A percentile compares a stretch with the other conserved stretches of the same genome.
phyloP scores from a whole-genome alignment of 257 asterid genomes.

The Solanum stenotomum region DNA sequence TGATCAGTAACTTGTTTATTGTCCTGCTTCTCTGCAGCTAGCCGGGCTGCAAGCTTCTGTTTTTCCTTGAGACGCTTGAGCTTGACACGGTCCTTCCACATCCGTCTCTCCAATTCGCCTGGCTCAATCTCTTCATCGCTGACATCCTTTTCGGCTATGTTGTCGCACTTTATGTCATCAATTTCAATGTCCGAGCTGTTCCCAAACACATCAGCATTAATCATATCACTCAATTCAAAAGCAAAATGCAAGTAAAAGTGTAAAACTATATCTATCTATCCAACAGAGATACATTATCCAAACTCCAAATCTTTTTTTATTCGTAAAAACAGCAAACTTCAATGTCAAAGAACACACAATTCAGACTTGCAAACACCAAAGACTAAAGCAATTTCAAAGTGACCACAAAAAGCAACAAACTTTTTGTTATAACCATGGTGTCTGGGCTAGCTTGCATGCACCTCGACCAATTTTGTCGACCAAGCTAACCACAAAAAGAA shows the following conservation, averaged over 20 bases:
- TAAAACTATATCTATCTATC: background rate
- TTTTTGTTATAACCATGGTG: background rate
- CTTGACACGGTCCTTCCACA: slow-evolving; percentile 67
- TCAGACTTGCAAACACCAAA: background rate
- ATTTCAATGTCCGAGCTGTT: slow-evolving; percentile 60
- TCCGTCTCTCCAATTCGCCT: slow-evolving; percentile 52
- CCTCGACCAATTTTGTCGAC: background rate
- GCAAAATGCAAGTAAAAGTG: background rate
- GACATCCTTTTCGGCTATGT: slow-evolving; percentile 50
- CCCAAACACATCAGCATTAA: slow-evolving; percentile 3
- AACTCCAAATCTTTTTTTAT: background rate
- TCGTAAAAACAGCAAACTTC: background rate
- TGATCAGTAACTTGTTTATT: slow-evolving; percentile 43
- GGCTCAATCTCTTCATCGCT: slow-evolving; percentile 69
- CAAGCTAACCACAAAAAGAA: background rate
- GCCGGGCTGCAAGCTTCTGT: slow-evolving; percentile 41
- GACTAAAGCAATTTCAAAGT: background rate
- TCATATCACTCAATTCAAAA: background rate
- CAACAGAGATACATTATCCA: background rate
- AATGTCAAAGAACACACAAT: background rate
- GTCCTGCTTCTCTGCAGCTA: slow-evolving; percentile 49
- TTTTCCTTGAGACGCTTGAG: slow-evolving; percentile 59
- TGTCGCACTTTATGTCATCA: slow-evolving; percentile 37
- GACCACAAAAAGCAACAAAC: background rate
- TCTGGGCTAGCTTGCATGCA: background rate